Conservation (phyloP, 1,284 basidiomycete species). For the Sanghuangporus sanghuang region DNA sequence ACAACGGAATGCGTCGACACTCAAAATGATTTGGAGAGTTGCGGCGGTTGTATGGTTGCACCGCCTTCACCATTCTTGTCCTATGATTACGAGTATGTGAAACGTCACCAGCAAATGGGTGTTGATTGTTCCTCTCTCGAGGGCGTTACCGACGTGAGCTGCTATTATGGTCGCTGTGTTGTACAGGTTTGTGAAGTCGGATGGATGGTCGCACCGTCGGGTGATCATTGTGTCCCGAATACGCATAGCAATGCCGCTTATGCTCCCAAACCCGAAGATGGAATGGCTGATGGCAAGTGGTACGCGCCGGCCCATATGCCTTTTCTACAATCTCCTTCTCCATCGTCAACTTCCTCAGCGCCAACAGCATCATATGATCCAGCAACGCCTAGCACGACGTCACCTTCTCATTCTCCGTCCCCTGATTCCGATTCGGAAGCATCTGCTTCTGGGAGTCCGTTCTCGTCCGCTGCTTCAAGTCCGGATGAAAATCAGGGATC, state of each 20-base stretch:
- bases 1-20: conserved; percentile 5
- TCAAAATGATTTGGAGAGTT: background rate
- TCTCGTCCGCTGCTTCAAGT: background rate
- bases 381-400: background rate
- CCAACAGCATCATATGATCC: background rate
- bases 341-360: background rate
- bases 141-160: conserved; percentile 46
- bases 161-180: conserved; percentile 38
- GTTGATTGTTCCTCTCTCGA: conserved; percentile 46
- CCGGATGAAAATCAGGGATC: background rate
- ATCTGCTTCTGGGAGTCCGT: background rate
- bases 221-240: conserved; percentile 23
- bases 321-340: background rate
- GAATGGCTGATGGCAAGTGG: background rate
- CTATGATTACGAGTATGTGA: background rate
- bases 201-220: conserved; percentile 29
- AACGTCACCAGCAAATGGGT: conserved; percentile 21
- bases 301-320: background rate
- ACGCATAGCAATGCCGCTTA: background rate
- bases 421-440: background rate
- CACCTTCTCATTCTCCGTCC: background rate
- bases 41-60: background rate
- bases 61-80: background rate
- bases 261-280: background rate
- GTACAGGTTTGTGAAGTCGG: conserved; percentile 42